A percentile compares a stretch with the other conserved stretches of the same genome.
Evolutionary conservation across 352 stramenopile species (phyloP).

Genomic region (Phytopythium litorale): DNA sequence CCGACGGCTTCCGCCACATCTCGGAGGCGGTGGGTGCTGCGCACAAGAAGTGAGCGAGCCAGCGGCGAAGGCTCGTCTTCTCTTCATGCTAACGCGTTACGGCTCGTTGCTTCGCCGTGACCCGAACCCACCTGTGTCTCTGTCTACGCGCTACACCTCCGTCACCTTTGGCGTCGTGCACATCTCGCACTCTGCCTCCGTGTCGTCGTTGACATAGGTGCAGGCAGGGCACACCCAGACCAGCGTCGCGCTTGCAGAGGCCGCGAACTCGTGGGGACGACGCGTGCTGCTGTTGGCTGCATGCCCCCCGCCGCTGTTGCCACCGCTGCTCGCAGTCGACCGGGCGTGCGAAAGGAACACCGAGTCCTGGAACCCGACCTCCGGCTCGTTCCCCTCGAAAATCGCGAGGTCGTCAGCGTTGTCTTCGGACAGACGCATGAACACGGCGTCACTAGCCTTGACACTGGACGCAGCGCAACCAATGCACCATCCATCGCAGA

Average conservation of each 20-base stretch:
- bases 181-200: constrained; percentile 58
- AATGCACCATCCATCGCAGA: constrained; percentile 6
- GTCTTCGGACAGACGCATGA: constrained; percentile 64
- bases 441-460: constrained; percentile 70
- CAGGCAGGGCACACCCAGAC: constrained; percentile 76
- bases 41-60: constrained; percentile 39
- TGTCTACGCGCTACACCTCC: constrained; percentile 19
- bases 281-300: constrained; percentile 11
- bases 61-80: background rate
- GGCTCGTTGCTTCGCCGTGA: background rate
- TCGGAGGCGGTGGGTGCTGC: constrained; percentile 82
- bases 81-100: background rate
- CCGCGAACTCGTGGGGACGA: constrained; percentile 8
- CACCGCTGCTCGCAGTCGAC: background rate
- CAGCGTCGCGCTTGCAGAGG: constrained; percentile 14
- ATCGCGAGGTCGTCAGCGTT: constrained; percentile 51
- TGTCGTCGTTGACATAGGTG: constrained; percentile 76
- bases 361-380: constrained; percentile 73
- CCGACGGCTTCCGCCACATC: constrained; percentile 83
- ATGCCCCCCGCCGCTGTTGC: too few species aligned
- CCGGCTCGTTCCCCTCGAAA: constrained; percentile 41
- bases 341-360: constrained; percentile 48
- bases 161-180: constrained; percentile 42
- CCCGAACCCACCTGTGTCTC: background rate
- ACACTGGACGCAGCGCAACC: constrained; percentile 30